Evolutionary conservation across 768 basidiomycete genomes (phyloP).

Genomic region (Thelephora aurantiotincta): DNA sequence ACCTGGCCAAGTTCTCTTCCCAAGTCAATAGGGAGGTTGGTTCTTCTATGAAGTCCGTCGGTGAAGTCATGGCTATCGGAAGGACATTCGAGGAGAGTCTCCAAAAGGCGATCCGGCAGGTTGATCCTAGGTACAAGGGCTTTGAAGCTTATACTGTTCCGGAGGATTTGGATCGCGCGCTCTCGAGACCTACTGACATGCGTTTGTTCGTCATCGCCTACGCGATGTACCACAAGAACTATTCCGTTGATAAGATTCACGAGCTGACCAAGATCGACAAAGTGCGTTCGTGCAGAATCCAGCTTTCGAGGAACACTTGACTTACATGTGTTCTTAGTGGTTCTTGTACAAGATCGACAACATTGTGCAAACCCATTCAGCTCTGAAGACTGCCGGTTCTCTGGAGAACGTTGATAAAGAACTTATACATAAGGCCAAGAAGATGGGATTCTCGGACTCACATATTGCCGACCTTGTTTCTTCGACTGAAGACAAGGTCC

Average conservation of each 20-base stretch:
- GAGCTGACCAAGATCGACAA: constrained; percentile 98
- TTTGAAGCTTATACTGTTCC: constrained; percentile 91
- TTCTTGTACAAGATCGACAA: constrained; percentile 99
- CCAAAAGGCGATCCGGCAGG: constrained; percentile 96
- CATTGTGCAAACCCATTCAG: constrained; percentile 79
- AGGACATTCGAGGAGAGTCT: constrained; percentile 97
- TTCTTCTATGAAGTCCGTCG: constrained; percentile 98
- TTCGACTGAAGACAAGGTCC: constrained; percentile 64
- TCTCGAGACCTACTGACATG: constrained; percentile 85
- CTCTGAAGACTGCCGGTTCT: constrained; percentile 54
- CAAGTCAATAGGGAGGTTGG: constrained; percentile 93
- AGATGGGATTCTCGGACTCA: constrained; percentile 87
- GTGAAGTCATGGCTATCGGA: constrained; percentile 99
- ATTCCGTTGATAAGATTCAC: constrained; percentile 81
- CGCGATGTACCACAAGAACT: constrained; percentile 90
- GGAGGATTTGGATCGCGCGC: constrained; percentile 69
- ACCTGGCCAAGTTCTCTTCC: constrained; percentile 90
- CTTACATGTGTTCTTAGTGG: constrained; percentile 41
- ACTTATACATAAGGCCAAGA: constrained; percentile 78
- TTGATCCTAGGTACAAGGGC: constrained; percentile 92
- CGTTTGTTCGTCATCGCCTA: constrained; percentile 94
- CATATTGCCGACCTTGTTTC: constrained; percentile 80
- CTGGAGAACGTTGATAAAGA: constrained; percentile 58
- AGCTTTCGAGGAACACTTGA: background rate
- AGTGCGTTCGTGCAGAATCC: constrained; percentile 24